A percentile compares a stretch with the other conserved stretches of the same genome.
phyloP scores from a whole-genome alignment of 2,329 filamentous ascomycete genomes.

The Chalaropsis ovoidea region DNA sequence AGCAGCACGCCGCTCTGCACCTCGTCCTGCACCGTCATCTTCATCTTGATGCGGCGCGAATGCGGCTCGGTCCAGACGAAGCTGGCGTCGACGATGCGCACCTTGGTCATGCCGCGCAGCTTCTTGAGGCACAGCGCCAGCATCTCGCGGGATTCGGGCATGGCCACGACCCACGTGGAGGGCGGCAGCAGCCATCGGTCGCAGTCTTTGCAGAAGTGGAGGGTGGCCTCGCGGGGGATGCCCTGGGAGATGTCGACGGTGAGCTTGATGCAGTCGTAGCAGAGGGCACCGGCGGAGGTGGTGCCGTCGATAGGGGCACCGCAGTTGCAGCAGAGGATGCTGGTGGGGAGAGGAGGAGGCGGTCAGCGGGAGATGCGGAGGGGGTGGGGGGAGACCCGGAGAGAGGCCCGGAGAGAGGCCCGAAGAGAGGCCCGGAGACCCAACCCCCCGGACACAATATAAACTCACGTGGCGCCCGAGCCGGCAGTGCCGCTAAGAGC shows the following conservation, averaged over 20 bases:
- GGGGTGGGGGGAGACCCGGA: background rate
- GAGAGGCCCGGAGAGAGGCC: background rate
- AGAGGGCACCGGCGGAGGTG: conserved; percentile 72
- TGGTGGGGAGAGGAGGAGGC: conserved; percentile 30
- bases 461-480: conserved; percentile 35
- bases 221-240: conserved; percentile 78
- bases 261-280: conserved; percentile 90
- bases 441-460: background rate
- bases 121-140: conserved; percentile 85
- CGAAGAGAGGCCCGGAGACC: background rate
- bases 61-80: conserved; percentile 99
- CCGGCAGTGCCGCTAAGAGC: conserved; percentile 32
- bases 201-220: conserved; percentile 90
- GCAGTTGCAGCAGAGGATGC: conserved; percentile 97
- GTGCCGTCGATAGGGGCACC: conserved; percentile 93
- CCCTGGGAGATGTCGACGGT: conserved; percentile 87
- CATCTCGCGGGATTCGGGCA: conserved; percentile 81
- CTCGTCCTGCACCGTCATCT: conserved; percentile 78
- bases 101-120: conserved; percentile 73
- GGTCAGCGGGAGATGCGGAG: background rate
- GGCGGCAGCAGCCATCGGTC: conserved; percentile 89
- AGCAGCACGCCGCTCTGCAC: conserved; percentile 56
- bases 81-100: conserved; percentile 86
- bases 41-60: conserved; percentile 82
- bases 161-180: conserved; percentile 71